Evolutionary conservation across 169 alveolate genomes (phyloP), one percentile per base, ranked within the genome.

Genomic region (Cryptosporidium baileyi): DNA sequence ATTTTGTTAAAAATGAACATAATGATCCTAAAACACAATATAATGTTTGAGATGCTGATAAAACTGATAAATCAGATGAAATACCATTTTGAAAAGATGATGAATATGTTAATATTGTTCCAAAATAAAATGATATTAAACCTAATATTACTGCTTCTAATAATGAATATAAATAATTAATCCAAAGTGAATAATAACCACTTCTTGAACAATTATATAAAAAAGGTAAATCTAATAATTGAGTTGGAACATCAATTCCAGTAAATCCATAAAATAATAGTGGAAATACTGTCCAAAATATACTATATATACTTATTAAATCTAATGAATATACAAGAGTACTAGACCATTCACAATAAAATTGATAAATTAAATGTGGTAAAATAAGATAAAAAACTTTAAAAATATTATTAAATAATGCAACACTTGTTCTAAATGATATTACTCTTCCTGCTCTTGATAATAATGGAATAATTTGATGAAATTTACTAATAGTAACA

Each of bases 301-400:
- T 17, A 15, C n/a, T 17, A 30, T 52, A 74, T 38, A 57, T 6
- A 15, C 60, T 17, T 9, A 74, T 1, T 5, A 57, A 7, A 32
- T 51, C 74, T 26, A 38, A 8, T 5, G 13, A 3, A n/a, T 74
- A 51, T 4, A 74, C 15, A 15, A 57, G 9, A 11, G 85, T 74
- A 4, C 85, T 60, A 9, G 85, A 74, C 85, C 85, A 52, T 24
- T 74, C 41, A 57, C 74, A 54, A 17, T 74, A 74, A 41, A 74
- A 57, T 17, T 74, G 85, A 44, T 24, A 74, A 3, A 51, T 17
- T 41, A 74, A 38, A 36, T 74, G 60, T 15, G 85, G 85, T 15
- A 57, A 15, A 0, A 51, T 54, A n/a, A 74, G 13, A 13, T 51
- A 30, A 36, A 74, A 1, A 9, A 57, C 17, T 61, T 74, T 74